Percentiles rank a stretch among this genome's conserved stretches.
These are phyloP conservation scores for Betula pendula DNA, from an alignment of 306 rosid genomes.

Conservation along the genomic window DNA sequence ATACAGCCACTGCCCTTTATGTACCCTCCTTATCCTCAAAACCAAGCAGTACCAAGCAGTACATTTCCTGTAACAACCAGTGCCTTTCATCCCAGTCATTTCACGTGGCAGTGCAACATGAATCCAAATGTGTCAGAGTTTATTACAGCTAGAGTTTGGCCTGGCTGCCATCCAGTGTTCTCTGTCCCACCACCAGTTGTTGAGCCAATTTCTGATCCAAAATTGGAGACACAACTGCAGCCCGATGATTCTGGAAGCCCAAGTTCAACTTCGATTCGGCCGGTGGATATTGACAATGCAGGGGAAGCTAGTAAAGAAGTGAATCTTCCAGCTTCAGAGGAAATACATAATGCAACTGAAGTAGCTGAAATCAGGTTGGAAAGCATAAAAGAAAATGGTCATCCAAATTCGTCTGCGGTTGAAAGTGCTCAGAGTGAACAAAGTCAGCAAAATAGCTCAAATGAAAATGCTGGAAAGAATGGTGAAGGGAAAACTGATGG, in stretches of 20 bases:
- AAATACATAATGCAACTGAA: conserved; percentile 40
- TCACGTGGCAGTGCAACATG: conserved; percentile 79
- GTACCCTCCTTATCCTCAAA: conserved; percentile 76
- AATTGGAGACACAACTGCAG: conserved; percentile 48
- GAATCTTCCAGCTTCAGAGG: conserved; percentile 38
- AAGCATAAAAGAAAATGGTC: conserved; percentile 54
- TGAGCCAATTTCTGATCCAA: conserved; percentile 54
- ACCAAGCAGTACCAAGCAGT: conserved; percentile 73
- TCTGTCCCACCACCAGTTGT: conserved; percentile 67
- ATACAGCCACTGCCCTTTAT: conserved; percentile 84
- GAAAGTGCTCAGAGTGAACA: conserved; percentile 45
- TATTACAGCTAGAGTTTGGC: conserved; percentile 72
- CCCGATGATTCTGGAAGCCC: conserved; percentile 48
- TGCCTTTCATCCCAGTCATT: conserved; percentile 79
- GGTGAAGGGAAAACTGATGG: conserved; percentile 55
- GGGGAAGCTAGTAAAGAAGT: conserved; percentile 53
- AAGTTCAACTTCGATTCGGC: conserved; percentile 41
- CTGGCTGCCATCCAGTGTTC: conserved; percentile 73
- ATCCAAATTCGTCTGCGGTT: conserved; percentile 36
- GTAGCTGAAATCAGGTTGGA: conserved; percentile 43
- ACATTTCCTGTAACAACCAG: conserved; percentile 64
- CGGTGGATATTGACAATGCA: conserved; percentile 47
- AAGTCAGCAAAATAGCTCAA: conserved; percentile 27
- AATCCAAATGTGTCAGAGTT: conserved; percentile 61
- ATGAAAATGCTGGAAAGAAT: conserved; percentile 33